Base-by-base conservation (phyloP, 139 green algal species). In the Monoraphidium neglectum region DNA sequence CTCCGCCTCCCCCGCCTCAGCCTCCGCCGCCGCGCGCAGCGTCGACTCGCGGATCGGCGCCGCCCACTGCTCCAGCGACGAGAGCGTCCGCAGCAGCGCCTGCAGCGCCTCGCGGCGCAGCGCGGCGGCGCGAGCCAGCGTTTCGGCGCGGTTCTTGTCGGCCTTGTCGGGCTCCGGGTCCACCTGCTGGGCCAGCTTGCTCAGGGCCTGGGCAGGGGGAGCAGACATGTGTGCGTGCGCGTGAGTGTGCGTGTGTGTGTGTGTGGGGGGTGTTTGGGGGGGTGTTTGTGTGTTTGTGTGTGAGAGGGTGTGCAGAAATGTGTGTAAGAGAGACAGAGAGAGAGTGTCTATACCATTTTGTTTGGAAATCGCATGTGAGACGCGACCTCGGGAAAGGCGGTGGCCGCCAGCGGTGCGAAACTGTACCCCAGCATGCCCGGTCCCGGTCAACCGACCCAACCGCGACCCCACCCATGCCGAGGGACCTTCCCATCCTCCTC, bases 41-140 rank as follows among this genome's bases (percentile, higher is more conserved):
- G 60, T 61, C 10, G 80, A 54, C n/a, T 89, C 84, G 76, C 83
- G 85, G 38, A 89, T 78, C 28, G 84, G 84, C 26, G 32, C 80
- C n/a, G 91, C 88, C 92, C 92, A 97, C 13, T 74, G 81, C 63
- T 97, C 89, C 23, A 97, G 75, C 1, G 83, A 90, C 12, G 60
- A n/a, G 32, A 97, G 79, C 49, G 90, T 65, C 0, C 80, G 72
- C 65, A 93, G 57, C 57, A 65, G 57, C 57, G n/a, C 16, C 57
- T 65, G 26, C 43, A 51, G 43, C 43, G 43, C 43, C 43, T 51
- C 43, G 43, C 43, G 43, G 8, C 43, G 26, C 57, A 65, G n/a
- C 57, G 26, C 57, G 10, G 12, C 28, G 57, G 57, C 16, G 57
- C 57, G 57, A 8, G 26, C n/a, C 10, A 65, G 57, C 26, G 57